Evolutionary conservation across 192 early-diverging fungal genomes (phyloP).

Genomic region (Backusella sp.): DNA sequence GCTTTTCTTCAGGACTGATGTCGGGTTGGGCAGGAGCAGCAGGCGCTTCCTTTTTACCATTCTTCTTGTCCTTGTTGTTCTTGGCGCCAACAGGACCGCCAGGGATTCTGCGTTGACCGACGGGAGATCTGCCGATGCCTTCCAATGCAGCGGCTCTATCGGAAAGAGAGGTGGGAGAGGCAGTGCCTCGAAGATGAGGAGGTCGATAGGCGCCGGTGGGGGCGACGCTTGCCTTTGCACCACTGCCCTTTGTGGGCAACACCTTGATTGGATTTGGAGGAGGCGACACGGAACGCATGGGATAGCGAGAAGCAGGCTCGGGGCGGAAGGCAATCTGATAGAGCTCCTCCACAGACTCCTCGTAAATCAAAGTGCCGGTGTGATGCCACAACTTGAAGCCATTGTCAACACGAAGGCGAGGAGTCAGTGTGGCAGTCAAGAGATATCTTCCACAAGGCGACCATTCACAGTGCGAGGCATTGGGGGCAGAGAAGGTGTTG

Average conservation of each 20-base stretch:
- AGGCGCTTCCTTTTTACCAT: constrained; percentile 33
- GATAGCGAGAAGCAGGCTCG: constrained; percentile 59
- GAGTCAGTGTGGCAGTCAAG: constrained; percentile 90
- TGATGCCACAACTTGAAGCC: constrained; percentile 98
- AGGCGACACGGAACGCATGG: constrained; percentile 81
- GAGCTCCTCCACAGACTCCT: constrained; percentile 79
- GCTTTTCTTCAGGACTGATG: constrained; percentile 54
- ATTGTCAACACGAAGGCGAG: constrained; percentile 96
- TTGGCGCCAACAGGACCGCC: constrained; percentile 5
- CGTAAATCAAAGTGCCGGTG: constrained; percentile 78
- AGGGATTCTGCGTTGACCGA: constrained; percentile 10
- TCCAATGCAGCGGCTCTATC: constrained; percentile 15
- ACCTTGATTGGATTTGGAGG: constrained; percentile 55
- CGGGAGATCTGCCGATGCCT: constrained; percentile 6
- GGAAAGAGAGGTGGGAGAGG: constrained; percentile 39
- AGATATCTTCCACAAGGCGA: constrained; percentile 90
- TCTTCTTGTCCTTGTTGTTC: constrained; percentile 48
- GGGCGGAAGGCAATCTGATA: constrained; percentile 82
- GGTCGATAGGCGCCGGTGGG: constrained; percentile 69
- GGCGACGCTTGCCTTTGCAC: constrained; percentile 43
- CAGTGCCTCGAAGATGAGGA: constrained; percentile 60
- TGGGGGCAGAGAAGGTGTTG: constrained; percentile 74
- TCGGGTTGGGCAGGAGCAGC: constrained; percentile 5
- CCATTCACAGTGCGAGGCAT: constrained; percentile 89
- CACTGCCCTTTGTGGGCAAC: constrained; percentile 38